These are phyloP conservation scores for Aspergillus alliaceus DNA, from an alignment of 2,329 filamentous ascomycete genomes.

Conservation along the genomic window DNA sequence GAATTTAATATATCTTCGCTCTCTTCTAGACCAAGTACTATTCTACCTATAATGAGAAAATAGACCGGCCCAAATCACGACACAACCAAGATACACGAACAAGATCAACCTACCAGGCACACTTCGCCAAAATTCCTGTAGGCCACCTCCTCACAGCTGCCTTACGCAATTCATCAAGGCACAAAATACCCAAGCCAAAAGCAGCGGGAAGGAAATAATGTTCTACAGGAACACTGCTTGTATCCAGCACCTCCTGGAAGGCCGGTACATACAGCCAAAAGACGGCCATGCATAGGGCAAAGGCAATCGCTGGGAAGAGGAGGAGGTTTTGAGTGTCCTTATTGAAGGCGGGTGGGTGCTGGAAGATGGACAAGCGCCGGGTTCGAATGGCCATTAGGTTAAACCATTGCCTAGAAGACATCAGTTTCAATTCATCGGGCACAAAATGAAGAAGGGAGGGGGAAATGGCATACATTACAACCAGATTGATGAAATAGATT, in stretches of 20 bases:
- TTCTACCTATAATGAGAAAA: too few relatives aligned
- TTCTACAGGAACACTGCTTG: constrained; percentile 65
- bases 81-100: too few relatives aligned
- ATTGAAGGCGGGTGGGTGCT: constrained; percentile 69
- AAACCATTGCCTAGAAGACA: constrained; percentile 63
- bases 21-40: too few relatives aligned
- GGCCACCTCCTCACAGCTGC: constrained; percentile 62
- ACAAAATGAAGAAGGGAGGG: constrained; percentile 7
- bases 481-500: constrained; percentile 77
- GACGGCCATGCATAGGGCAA: constrained; percentile 68
- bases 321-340: constrained; percentile 65
- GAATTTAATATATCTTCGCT: too few relatives aligned
- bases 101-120: constrained; percentile 58
- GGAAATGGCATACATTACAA: constrained; percentile 62
- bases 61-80: too few relatives aligned
- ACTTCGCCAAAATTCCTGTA: constrained; percentile 54
- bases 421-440: background rate
- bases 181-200: constrained; percentile 65
- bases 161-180: constrained; percentile 68
- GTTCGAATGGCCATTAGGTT: constrained; percentile 71
- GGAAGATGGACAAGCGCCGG: constrained; percentile 65
- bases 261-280: constrained; percentile 69
- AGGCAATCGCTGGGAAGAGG: constrained; percentile 69
- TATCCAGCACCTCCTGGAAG: constrained; percentile 62
- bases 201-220: constrained; percentile 76